Percentiles rank a stretch among this genome's conserved stretches.
Conservation (phyloP, 164 flowering plant genomes). For the Stephania yunnanensis region DNA sequence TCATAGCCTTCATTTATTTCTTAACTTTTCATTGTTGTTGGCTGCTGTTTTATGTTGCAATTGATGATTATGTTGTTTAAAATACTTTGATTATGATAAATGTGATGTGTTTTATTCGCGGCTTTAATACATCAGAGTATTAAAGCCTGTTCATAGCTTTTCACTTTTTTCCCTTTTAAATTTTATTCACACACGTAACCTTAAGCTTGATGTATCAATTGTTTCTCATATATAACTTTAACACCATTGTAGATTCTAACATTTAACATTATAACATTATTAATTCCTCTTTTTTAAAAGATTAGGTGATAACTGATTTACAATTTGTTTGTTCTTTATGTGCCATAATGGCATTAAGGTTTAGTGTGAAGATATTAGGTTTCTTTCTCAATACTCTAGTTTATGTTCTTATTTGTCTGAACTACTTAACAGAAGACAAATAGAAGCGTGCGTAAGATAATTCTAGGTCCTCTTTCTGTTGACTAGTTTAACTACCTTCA, state of each 20-base stretch:
- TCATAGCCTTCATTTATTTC: neutral
- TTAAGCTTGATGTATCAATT: neutral
- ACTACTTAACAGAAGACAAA: neutral
- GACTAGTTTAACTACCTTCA: neutral
- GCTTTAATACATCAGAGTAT: too few relatives aligned
- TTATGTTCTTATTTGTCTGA: too few relatives aligned
- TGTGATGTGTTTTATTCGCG: too few relatives aligned
- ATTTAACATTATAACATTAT: too few relatives aligned
- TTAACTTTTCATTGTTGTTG: neutral
- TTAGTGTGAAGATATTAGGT: neutral
- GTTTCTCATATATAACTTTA: neutral
- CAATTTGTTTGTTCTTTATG: neutral
- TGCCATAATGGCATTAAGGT: neutral
- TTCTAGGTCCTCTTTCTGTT: neutral
- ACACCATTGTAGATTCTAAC: too few relatives aligned
- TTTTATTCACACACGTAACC: too few relatives aligned
- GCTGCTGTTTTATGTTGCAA: too few relatives aligned
- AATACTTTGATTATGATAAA: too few relatives aligned
- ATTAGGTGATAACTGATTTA: too few relatives aligned
- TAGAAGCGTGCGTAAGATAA: too few relatives aligned
- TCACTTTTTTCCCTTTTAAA: neutral
- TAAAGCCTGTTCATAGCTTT: neutral
- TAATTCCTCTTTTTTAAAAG: neutral
- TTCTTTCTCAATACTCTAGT: neutral
- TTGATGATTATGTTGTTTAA: too few relatives aligned